A percentile compares a stretch with the other conserved stretches of the same genome.
phyloP scores from a whole-genome alignment of 2,329 filamentous ascomycete species.

The Zasmidium cellare region DNA sequence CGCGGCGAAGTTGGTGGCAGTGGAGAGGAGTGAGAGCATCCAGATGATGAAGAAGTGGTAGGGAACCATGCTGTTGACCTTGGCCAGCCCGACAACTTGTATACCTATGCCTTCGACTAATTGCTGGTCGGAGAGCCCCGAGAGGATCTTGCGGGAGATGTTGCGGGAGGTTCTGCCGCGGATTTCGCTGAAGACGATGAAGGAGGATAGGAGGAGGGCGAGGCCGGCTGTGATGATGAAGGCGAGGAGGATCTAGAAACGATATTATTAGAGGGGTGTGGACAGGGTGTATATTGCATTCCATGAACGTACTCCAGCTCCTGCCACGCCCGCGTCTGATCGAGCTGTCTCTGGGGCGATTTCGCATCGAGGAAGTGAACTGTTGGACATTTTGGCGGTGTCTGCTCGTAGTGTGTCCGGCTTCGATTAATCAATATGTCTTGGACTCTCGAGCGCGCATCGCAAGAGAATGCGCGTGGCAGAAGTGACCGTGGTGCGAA shows the following conservation, averaged over 20 bases:
- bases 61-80: conserved; percentile 58
- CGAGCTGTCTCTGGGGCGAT: conserved; percentile 45
- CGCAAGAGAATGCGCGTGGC: not conserved
- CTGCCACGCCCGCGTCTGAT: conserved; percentile 60
- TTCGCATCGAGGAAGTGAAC: conserved; percentile 39
- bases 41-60: conserved; percentile 73
- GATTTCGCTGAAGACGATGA: conserved; percentile 58
- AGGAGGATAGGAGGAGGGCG: conserved; percentile 56
- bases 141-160: conserved; percentile 64
- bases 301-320: conserved; percentile 51
- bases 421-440: not conserved
- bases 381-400: conserved; percentile 8
- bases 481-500: not conserved
- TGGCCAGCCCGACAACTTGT: conserved; percentile 62
- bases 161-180: conserved; percentile 49
- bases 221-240: conserved; percentile 65
- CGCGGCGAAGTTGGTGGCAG: conserved; percentile 65
- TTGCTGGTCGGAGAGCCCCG: conserved; percentile 67
- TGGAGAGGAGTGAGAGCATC: conserved; percentile 65
- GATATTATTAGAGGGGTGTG: conserved; percentile 1
- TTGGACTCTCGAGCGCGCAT: not conserved
- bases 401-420: not conserved
- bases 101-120: conserved; percentile 70
- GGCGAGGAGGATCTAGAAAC: conserved; percentile 58
- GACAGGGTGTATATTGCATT: not conserved